Conservation (phyloP, 345 rosid genomes). For the Dimocarpus longan region DNA sequence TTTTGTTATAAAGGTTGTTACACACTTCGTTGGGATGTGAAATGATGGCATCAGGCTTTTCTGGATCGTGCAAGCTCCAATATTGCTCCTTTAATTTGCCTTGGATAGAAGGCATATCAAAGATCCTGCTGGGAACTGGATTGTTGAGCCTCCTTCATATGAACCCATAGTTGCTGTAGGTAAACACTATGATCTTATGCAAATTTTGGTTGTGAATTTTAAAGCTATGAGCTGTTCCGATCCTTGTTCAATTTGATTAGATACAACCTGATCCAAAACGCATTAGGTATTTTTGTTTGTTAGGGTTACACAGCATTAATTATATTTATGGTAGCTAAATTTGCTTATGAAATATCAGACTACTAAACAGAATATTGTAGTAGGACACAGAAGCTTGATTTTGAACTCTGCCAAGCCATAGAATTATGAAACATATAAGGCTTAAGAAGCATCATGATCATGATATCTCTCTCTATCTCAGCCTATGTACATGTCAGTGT, state of each 20-base stretch:
- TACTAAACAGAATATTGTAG: background rate
- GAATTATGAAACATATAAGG: background rate
- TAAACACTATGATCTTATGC: constrained; percentile 21
- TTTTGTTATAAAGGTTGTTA: no score
- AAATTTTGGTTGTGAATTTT: background rate
- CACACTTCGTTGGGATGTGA: no score
- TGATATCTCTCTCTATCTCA: background rate
- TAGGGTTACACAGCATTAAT: background rate
- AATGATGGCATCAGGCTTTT: constrained; percentile 62
- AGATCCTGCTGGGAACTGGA: constrained; percentile 76
- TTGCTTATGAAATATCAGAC: background rate
- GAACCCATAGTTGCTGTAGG: constrained; percentile 79
- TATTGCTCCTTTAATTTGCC: constrained; percentile 69
- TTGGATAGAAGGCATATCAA: constrained; percentile 94
- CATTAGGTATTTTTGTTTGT: no score
- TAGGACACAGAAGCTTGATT: background rate
- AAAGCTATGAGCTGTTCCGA: background rate
- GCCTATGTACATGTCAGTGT: background rate
- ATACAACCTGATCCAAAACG: no score
- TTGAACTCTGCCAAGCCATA: no score
- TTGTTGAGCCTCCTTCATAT: constrained; percentile 71
- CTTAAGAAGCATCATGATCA: background rate
- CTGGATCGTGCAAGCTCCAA: constrained; percentile 79
- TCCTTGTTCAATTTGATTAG: background rate
- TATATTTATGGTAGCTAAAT: background rate